Evolutionary conservation across 2,329 filamentous ascomycete genomes (phyloP), one percentile per base, ranked within the genome.

Genomic region (Dactylonectria macrodidyma): DNA sequence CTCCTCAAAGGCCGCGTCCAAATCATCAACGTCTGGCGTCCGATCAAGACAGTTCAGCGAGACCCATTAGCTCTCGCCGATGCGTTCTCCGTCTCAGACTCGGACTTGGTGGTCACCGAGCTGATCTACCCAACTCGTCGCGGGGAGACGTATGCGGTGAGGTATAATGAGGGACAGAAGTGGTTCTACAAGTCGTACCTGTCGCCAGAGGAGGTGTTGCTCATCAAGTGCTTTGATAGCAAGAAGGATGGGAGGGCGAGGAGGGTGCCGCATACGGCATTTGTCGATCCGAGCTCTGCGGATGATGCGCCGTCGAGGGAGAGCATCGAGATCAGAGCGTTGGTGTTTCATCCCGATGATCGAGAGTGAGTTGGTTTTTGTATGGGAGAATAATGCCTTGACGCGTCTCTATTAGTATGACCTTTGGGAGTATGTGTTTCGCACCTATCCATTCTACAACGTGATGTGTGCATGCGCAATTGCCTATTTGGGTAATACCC

Each of bases 171-270:
- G 0, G 61, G 68, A 16, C 85, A 88, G 56, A 81, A 80, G 68
- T 90, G 87, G 87, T 86, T 84, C 74, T 90, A 86, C 76, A 82
- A 86, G 69, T 82, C 83, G 69, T 81, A 79, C 5, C 85, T 89
- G 77, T 83, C 80, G 3, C 86, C 87, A 0, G 79, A 85, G 7
- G 84, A 91, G 77, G 86, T 88, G 11, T 81, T 88, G 8, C 75
- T 91, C 46, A 89, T 91, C 79, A 91, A 91, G 76, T 89, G 87
- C 70, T 90, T 86, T 72, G 89, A 91, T 77, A 93, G 90, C 6
- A 58, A 58, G 87, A 85, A 83, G 10, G 84, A 85, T 78, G 78
- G 81, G 41, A 86, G 88, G 12, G 84, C 86, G 1, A 81, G 86
- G 7, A 78, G 87, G 6, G 83, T 87, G 41, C 86, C 87, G 26